Evolutionary conservation across 1,284 basidiomycete genomes (phyloP).

Genomic region (Papiliotrema flavescens): DNA sequence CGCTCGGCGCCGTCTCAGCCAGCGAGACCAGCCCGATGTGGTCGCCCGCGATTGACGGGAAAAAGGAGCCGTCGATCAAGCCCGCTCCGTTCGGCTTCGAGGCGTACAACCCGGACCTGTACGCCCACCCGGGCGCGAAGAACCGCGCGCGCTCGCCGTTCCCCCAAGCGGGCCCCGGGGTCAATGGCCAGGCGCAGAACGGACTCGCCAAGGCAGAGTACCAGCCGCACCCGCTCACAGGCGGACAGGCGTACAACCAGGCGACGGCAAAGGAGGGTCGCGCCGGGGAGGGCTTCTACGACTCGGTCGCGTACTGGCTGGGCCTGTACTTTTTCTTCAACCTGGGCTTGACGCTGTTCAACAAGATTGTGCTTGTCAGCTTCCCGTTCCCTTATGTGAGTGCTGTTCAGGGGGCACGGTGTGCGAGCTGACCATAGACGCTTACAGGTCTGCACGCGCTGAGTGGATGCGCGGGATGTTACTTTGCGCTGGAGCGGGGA

Average conservation of each 20-base stretch:
- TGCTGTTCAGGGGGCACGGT: constrained; percentile 1
- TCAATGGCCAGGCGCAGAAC: background rate
- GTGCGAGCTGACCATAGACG: constrained; percentile 47
- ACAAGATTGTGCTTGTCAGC: constrained; percentile 79
- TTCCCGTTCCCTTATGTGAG: constrained; percentile 84
- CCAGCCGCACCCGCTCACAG: background rate
- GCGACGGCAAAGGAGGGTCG: background rate
- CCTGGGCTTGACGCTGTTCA: constrained; percentile 82
- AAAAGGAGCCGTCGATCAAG: constrained; percentile 10
- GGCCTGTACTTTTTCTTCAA: constrained; percentile 82
- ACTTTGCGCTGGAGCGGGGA: constrained; percentile 59
- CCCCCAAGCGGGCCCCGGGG: background rate
- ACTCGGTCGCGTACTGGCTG: constrained; percentile 59
- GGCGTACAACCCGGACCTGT: background rate
- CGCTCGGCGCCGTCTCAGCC: background rate
- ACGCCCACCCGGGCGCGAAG: constrained; percentile 1
- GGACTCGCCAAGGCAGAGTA: background rate
- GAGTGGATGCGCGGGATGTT: constrained; percentile 78
- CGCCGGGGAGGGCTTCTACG: constrained; percentile 21
- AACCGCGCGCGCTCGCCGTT: background rate
- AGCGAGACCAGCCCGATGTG: background rate
- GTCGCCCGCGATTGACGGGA: constrained; percentile 10
- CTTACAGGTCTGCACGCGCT: constrained; percentile 80
- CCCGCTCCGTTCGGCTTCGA: background rate
- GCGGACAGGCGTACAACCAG: constrained; percentile 2